A percentile compares a stretch with the other conserved stretches of the same genome.
Evolutionary conservation across 2,329 filamentous ascomycete genomes (phyloP).

Genomic region (Cladosporium sp.): DNA sequence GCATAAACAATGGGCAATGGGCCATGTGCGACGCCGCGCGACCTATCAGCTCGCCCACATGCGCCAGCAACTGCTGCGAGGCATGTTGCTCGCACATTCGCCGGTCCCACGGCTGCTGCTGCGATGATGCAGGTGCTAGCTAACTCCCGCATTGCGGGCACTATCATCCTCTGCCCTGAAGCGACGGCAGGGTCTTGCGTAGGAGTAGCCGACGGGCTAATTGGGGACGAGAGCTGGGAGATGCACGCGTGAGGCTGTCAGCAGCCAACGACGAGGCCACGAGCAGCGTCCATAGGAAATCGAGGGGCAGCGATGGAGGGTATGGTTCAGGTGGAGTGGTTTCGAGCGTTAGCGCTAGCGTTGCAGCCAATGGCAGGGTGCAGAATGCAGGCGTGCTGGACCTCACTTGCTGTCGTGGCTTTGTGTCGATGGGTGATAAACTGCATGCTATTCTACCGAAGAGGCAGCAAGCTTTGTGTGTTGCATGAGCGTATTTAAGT

Average conservation of each 20-base stretch:
- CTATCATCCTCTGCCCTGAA: not conserved
- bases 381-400: not conserved
- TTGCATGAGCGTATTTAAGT: not conserved
- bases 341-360: not conserved
- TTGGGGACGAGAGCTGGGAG: not conserved
- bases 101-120: not conserved
- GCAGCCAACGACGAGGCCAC: conserved; percentile 5
- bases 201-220: not conserved
- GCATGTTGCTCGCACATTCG: not conserved
- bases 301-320: not conserved
- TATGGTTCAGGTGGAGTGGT: not conserved
- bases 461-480: conserved; percentile 2
- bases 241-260: conserved; percentile 7
- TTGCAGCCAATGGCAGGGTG: not conserved
- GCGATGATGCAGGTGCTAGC: not conserved
- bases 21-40: not conserved
- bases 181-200: not conserved
- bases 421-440: not conserved
- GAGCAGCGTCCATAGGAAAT: conserved; percentile 7
- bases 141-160: not conserved
- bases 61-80: not conserved
- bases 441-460: not conserved
- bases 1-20: too few relatives aligned
- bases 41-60: conserved; percentile 13
- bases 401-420: not conserved